Evolutionary conservation across 73 alveolate genomes (phyloP).

Genomic region (Paramecium sexaurelia): DNA sequence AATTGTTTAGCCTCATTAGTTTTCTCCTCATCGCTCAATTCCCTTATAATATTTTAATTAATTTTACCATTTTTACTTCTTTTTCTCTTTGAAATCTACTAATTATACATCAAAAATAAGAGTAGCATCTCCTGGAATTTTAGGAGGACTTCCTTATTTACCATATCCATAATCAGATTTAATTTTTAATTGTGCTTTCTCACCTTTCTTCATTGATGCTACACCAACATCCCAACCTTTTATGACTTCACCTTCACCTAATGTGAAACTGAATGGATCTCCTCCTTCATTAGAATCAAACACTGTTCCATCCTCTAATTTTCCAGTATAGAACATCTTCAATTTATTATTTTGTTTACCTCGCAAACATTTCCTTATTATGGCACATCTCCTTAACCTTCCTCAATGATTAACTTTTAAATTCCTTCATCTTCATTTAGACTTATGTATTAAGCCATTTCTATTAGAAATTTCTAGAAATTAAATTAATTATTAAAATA

Average conservation of each 20-base stretch:
- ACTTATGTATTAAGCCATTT: conserved; percentile 8
- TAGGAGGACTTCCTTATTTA: conserved; percentile 91
- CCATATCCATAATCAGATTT: conserved; percentile 90
- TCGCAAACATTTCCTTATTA: background rate
- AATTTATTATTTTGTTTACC: background rate
- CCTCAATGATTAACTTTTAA: background rate
- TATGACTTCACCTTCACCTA: conserved; percentile 93
- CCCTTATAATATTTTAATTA: conserved; percentile 52
- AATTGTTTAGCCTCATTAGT: conserved; percentile 77
- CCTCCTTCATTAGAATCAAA: conserved; percentile 84
- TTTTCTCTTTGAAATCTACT: conserved; percentile 79
- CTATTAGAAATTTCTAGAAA: conserved; percentile 23
- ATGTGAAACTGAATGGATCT: conserved; percentile 81
- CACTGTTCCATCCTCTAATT: conserved; percentile 85
- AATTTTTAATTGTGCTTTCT: conserved; percentile 83
- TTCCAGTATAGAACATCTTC: conserved; percentile 79
- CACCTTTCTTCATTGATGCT: conserved; percentile 90
- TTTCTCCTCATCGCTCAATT: conserved; percentile 78
- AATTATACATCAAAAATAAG: conserved; percentile 91
- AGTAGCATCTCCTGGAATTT: conserved; percentile 95
- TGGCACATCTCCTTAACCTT: conserved; percentile 22
- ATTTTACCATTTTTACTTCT: conserved; percentile 80
- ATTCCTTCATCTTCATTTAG: conserved; percentile 28
- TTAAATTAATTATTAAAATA: background rate
- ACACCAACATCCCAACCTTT: conserved; percentile 99